These are phyloP conservation scores for Sporisorium reilianum DNA, from an alignment of 1,284 basidiomycete genomes.

Conservation along the genomic window DNA sequence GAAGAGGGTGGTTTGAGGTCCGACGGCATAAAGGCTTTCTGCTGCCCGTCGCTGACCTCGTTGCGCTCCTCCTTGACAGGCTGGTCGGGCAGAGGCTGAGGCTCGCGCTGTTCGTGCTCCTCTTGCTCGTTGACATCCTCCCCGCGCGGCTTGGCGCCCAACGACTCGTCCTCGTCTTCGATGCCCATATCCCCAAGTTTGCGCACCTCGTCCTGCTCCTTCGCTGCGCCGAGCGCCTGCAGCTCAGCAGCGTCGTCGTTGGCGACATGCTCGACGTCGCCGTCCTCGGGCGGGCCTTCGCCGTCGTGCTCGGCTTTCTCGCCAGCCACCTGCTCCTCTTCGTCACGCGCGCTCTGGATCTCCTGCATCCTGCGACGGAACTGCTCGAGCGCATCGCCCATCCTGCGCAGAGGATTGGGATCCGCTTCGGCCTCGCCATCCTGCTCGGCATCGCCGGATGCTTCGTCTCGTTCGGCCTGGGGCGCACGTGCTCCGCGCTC, in stretches of 20 bases:
- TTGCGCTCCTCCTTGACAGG: constrained; percentile 66
- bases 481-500: constrained; percentile 23
- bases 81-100: constrained; percentile 54
- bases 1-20: constrained; percentile 48
- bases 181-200: constrained; percentile 73
- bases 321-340: constrained; percentile 54
- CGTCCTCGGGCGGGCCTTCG: constrained; percentile 70
- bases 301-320: constrained; percentile 72
- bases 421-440: constrained; percentile 56
- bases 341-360: constrained; percentile 76
- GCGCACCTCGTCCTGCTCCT: constrained; percentile 75
- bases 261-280: constrained; percentile 82
- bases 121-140: constrained; percentile 34
- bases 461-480: constrained; percentile 24
- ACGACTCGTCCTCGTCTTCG: constrained; percentile 59
- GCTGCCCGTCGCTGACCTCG: constrained; percentile 51
- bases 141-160: constrained; percentile 69
- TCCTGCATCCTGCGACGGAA: constrained; percentile 86
- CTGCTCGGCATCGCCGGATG: constrained; percentile 36
- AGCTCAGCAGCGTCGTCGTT: constrained; percentile 79
- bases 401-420: constrained; percentile 79
- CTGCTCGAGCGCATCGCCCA: constrained; percentile 87
- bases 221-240: constrained; percentile 89
- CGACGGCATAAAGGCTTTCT: constrained; percentile 59
- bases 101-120: constrained; percentile 28